phyloP scores from a whole-genome alignment of 1,139 yeast genomes.

The Pichia cactophila region DNA sequence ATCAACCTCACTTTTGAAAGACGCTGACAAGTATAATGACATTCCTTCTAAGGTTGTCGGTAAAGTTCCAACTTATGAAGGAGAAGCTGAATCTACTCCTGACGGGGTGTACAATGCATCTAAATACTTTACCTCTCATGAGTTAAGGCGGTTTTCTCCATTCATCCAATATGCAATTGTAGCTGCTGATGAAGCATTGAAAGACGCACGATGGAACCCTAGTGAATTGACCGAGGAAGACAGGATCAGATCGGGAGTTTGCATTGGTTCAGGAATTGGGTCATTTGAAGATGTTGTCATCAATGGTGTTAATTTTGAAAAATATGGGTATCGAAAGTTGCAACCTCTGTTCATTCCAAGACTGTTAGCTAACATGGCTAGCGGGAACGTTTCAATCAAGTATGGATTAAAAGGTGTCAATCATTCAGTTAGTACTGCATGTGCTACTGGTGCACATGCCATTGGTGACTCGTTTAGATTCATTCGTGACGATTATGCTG shows the following conservation, averaged over 20 bases:
- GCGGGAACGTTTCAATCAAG: constrained; percentile 80
- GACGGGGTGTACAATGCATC: constrained; percentile 4
- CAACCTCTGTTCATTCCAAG: constrained; percentile 85
- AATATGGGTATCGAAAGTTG: constrained; percentile 59
- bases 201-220: constrained; percentile 53
- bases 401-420: constrained; percentile 76
- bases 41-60: constrained; percentile 79
- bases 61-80: constrained; percentile 54
- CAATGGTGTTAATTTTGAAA: constrained; percentile 43
- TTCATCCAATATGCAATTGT: constrained; percentile 76
- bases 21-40: constrained; percentile 41
- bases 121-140: constrained; percentile 38
- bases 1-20: constrained; percentile 43
- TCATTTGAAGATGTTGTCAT: constrained; percentile 70
- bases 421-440: constrained; percentile 87
- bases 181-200: constrained; percentile 71
- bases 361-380: constrained; percentile 86
- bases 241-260: constrained; percentile 51
- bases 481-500: constrained; percentile 71
- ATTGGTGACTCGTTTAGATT: constrained; percentile 89
- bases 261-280: constrained; percentile 92
- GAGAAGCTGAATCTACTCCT: constrained; percentile 5
- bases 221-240: constrained; percentile 28
- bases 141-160: constrained; percentile 55
- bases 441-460: constrained; percentile 93